phyloP scores from a whole-genome alignment of 169 alveolate genomes.

The Toxoplasma gondii region DNA sequence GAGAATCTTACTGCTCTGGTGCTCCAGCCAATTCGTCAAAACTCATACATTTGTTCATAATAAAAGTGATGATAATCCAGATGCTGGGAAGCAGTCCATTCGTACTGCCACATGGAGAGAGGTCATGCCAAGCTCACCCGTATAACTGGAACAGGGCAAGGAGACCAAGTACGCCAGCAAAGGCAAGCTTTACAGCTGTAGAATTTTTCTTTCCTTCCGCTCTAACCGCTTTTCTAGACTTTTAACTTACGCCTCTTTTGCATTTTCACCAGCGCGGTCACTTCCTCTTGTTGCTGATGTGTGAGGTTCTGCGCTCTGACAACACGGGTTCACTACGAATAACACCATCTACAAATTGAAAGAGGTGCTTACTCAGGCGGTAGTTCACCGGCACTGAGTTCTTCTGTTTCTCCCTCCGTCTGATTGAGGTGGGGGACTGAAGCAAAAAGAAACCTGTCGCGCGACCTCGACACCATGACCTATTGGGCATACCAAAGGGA shows the following conservation, averaged over 20 bases:
- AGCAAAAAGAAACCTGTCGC: neutral
- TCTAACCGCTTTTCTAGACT: neutral
- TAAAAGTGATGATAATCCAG: conserved; percentile 59
- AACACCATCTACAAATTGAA: neutral
- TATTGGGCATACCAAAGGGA: conserved; percentile 33
- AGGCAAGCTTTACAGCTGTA: conserved; percentile 33
- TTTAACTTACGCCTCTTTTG: conserved; percentile 55
- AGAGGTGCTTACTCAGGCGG: conserved; percentile 51
- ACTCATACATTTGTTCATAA: conserved; percentile 58
- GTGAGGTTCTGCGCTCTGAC: conserved; percentile 36
- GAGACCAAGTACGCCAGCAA: conserved; percentile 21
- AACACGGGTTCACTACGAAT: neutral
- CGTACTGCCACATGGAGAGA: neutral
- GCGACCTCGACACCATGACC: neutral
- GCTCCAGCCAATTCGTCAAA: conserved; percentile 59
- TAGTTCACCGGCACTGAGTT: conserved; percentile 43
- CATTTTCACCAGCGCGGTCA: conserved; percentile 36
- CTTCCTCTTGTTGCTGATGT: conserved; percentile 29
- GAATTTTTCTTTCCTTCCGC: neutral
- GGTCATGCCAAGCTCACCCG: neutral
- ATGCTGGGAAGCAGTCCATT: conserved; percentile 34
- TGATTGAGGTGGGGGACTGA: conserved; percentile 60
- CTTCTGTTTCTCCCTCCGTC: conserved; percentile 62
- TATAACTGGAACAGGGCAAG: conserved; percentile 28
- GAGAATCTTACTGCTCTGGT: conserved; percentile 52